These are phyloP conservation scores for Plasmodium gallinaceum DNA, from an alignment of 169 alveolate species.

Conservation along the genomic window DNA sequence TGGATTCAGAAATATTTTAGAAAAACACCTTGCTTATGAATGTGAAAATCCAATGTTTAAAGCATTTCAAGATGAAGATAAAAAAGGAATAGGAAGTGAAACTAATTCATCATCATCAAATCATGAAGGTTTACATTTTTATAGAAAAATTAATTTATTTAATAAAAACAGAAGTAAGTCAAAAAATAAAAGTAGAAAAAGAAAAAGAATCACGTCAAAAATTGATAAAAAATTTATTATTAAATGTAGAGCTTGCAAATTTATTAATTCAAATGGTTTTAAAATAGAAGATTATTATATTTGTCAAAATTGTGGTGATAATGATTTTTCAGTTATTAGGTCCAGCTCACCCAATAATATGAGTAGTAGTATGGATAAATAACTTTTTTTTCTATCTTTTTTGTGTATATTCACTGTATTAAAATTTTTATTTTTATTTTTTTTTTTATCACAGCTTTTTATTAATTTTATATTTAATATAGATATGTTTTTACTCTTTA, in stretches of 20 bases:
- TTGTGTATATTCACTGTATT: no score
- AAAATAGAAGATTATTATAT: conserved; percentile 59
- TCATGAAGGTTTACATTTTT: conserved; percentile 36
- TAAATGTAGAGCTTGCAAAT: conserved; percentile 62
- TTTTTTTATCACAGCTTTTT: no score
- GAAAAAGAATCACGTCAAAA: conserved; percentile 55
- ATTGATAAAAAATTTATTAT: conserved; percentile 61
- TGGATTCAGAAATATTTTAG: conserved; percentile 31
- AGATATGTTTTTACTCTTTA: no score
- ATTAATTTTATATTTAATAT: no score
- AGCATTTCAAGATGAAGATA: conserved; percentile 51
- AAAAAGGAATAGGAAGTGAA: conserved; percentile 64
- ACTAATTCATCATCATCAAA: conserved; percentile 58
- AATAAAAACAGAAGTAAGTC: conserved; percentile 58
- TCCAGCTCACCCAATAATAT: conserved; percentile 56
- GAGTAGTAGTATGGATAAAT: conserved; percentile 12
- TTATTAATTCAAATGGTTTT: conserved; percentile 56
- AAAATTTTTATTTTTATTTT: no score
- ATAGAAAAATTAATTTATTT: conserved; percentile 39
- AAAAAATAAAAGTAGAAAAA: conserved; percentile 37
- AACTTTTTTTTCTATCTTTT: no score
- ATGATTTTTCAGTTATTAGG: conserved; percentile 55
- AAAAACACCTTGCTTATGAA: conserved; percentile 33
- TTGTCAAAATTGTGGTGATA: conserved; percentile 72
- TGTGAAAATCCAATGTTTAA: conserved; percentile 35